Evolutionary conservation across 768 basidiomycete genomes (phyloP), one percentile per base, ranked within the genome.

Genomic region (Lactarius sanguifluus): DNA sequence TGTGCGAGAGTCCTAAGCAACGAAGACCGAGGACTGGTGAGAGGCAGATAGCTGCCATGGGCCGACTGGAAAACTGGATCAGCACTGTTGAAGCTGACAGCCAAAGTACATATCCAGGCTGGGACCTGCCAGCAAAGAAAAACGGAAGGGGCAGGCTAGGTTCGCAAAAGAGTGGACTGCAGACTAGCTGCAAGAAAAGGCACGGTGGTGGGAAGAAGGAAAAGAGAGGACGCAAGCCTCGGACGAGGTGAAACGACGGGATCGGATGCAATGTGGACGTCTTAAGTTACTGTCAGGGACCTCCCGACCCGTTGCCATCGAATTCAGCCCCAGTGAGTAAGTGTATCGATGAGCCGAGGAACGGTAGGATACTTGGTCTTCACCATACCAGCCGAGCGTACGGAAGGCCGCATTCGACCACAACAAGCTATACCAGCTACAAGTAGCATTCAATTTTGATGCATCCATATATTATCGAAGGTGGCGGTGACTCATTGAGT

Each of bases 1-100:
- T 70, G 57, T 65, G 72, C 61, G 80, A 77, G 64, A 89, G 80
- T 54, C 81, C 79, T 68, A 82, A 75, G 74, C 91, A 93, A 66
- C 91, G 91, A 69, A 93, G 83, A 69, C 85, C 89, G 47, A 88
- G 77, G 65, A 86, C 84, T 41, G 84, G 78, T 36, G 91, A 92
- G 68, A 92, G 79, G 76, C 91, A 93, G 72, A 85, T 64, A 20
- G 67, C 40, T 57, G 61, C 65, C 70, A 72, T 67, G 54, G 50
- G 40, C 61, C 47, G 64, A 68, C 59, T 54, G 67, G 60, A 38
- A 56, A 67, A 65, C 69, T 68, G 41, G 71, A 72, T 70, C 61
- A 59, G 56, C 38, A 61, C 58, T 18, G 43, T 61, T 57, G 63
- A 59, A 59, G 47, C 58, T 40, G 56, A 59, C 56, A 32, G 74